Conservation (phyloP, 2,329 filamentous ascomycete species). For the Teratosphaeria epicoccoides region DNA sequence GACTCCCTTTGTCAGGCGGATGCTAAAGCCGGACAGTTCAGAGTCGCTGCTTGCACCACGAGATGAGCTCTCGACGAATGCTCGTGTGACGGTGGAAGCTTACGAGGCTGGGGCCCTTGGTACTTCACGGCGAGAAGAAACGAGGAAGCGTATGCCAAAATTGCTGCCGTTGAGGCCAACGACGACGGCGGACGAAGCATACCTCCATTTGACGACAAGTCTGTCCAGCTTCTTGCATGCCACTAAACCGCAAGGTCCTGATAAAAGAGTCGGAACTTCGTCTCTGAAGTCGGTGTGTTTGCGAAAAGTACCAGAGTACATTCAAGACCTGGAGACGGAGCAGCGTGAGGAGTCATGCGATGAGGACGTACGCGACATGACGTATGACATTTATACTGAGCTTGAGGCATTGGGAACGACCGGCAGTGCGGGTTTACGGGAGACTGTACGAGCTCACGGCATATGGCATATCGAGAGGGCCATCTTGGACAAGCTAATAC, state of each 20-base stretch:
- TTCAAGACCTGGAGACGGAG: conserved; percentile 10
- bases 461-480: conserved; percentile 29
- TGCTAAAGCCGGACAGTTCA: conserved; percentile 6
- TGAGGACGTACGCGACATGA: conserved; percentile 21
- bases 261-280: conserved; percentile 23
- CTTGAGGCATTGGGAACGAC: conserved; percentile 30
- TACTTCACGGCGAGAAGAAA: conserved; percentile 7
- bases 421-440: conserved; percentile 31
- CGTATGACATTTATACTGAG: conserved; percentile 30
- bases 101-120: too few species aligned
- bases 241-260: conserved; percentile 7
- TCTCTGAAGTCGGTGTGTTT: conserved; percentile 31
- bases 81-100: not conserved
- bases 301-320: conserved; percentile 31
- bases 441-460: conserved; percentile 33
- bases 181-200: conserved; percentile 13
- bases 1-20: conserved; percentile 11
- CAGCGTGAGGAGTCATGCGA: conserved; percentile 25
- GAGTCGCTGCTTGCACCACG: not conserved
- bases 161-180: conserved; percentile 16
- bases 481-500: conserved; percentile 25
- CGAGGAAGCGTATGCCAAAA: not conserved
- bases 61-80: not conserved
- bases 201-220: conserved; percentile 5
- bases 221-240: conserved; percentile 4